Conservation (phyloP, 345 rosid genomes). For the Sonneratia caseolaris region DNA sequence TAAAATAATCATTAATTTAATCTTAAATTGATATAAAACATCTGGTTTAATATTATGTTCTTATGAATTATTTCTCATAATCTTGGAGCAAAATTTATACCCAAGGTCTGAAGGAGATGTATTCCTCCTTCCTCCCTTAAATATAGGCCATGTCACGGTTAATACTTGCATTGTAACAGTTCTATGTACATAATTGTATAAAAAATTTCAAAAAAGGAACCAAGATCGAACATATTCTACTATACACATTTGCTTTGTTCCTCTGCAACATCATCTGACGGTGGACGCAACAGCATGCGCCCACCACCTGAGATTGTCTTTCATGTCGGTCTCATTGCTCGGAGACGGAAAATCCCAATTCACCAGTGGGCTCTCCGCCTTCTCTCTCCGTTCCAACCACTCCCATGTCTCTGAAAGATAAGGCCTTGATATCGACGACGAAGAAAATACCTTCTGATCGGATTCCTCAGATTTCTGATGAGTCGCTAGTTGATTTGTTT, state of each 20-base stretch:
- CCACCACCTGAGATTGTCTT: conserved; percentile 57
- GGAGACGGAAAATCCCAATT: conserved; percentile 51
- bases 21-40: no score
- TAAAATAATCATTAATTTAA: no score
- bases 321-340: conserved; percentile 46
- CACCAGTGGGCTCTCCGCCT: conserved; percentile 35
- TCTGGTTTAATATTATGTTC: no score
- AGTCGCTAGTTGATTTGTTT: background rate
- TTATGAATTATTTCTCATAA: no score
- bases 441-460: background rate
- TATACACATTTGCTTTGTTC: background rate
- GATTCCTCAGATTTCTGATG: background rate
- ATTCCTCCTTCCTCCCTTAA: no score
- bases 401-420: conserved; percentile 92
- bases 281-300: conserved; percentile 69
- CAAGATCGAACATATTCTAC: background rate
- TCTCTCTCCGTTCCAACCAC: conserved; percentile 15
- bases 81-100: no score
- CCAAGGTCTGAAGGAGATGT: no score
- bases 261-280: conserved; percentile 24
- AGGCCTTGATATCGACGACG: conserved; percentile 38
- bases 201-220: background rate
- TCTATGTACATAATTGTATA: no score
- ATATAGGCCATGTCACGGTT: no score
- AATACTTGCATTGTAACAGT: no score